Evolutionary conservation across 1,139 yeast species (phyloP), one percentile per base, ranked within the genome.

Genomic region (Suhomyces coccinellae): DNA sequence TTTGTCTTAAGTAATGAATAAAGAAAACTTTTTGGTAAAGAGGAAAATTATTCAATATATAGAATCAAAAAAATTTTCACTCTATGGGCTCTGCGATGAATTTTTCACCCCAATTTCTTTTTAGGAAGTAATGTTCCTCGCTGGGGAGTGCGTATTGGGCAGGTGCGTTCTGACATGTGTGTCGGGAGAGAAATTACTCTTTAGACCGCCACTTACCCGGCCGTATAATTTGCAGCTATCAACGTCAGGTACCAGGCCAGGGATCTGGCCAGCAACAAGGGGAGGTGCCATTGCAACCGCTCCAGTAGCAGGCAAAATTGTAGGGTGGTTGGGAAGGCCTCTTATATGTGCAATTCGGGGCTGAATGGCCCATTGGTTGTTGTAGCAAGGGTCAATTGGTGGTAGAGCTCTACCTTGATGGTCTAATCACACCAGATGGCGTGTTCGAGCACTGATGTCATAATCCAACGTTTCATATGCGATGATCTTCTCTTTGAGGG

Each of bases 1-100:
- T 73, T 48, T 55, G 46, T 51, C 44, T 47, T 44, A 49, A 48
- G 50, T 49, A 50, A 44, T 46, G 46, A 47, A 44, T 48, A 47
- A 52, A 46, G 49, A 47, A 54, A 57, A 53, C 49, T 43, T 49
- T 49, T 44, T 41, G 35, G 41, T 40, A 41, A 42, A 36, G 37
- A 43, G 42, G 40, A 40, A 40, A 41, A 36, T 43, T 38, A 41
- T 36, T 44, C 43, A 44, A 47, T 48, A 48, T 45, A 48, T 45
- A 42, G 46, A 38, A 36, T 40, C 45, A 49, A 47, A 49, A 52
- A 52, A 52, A 52, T 41, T 51, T 52, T 52, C 55, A 52, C 53
- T 49, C 41, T 45, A 41, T 45, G 48, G 40, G 20, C 41, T 43
- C 45, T 44, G 45, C 46, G 41, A 48, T 45, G 43, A 45, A 44